A percentile compares a stretch with the other conserved stretches of the same genome.
Conservation (phyloP, 768 basidiomycete genomes). For the Kwoniella dendrophila region DNA sequence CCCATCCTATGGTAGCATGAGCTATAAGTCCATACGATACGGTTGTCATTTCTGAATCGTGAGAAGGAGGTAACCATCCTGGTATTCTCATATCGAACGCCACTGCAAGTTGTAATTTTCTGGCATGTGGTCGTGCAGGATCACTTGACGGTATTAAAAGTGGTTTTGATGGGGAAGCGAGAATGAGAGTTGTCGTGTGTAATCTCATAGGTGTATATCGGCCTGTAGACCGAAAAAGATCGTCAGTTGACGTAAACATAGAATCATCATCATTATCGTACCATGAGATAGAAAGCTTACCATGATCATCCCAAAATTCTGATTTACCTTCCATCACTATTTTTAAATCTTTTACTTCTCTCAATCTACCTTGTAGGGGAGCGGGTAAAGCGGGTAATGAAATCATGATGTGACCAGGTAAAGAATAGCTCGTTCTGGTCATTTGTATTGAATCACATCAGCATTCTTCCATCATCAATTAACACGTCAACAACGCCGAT, state of each 20-base stretch:
- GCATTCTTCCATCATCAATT: not conserved
- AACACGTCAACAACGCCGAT: not conserved
- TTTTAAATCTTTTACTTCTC: slow-evolving; percentile 57
- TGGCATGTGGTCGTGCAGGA: slow-evolving; percentile 62
- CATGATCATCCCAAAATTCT: slow-evolving; percentile 67
- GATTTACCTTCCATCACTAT: slow-evolving; percentile 84
- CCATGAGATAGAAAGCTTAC: too few species aligned
- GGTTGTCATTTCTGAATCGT: slow-evolving; percentile 32
- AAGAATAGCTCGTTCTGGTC: slow-evolving; percentile 77
- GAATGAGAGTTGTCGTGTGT: slow-evolving; percentile 67
- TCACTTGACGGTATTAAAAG: slow-evolving; percentile 28
- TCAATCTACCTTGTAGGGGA: slow-evolving; percentile 56
- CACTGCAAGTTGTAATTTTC: slow-evolving; percentile 65
- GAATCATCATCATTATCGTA: not conserved
- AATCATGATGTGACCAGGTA: slow-evolving; percentile 77
- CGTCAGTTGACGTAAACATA: not conserved
- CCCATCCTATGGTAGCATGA: slow-evolving; percentile 40
- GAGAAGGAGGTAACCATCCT: slow-evolving; percentile 75
- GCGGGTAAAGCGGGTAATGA: slow-evolving; percentile 62
- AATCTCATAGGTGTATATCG: slow-evolving; percentile 72
- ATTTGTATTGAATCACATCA: slow-evolving; percentile 1
- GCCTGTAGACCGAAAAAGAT: slow-evolving; percentile 28
- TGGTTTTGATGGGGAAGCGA: slow-evolving; percentile 57
- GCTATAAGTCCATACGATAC: slow-evolving; percentile 43
- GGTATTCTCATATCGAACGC: slow-evolving; percentile 81